These are phyloP conservation scores for Neofusicoccum ribis DNA, from an alignment of 2,329 filamentous ascomycete genomes.

Conservation along the genomic window DNA sequence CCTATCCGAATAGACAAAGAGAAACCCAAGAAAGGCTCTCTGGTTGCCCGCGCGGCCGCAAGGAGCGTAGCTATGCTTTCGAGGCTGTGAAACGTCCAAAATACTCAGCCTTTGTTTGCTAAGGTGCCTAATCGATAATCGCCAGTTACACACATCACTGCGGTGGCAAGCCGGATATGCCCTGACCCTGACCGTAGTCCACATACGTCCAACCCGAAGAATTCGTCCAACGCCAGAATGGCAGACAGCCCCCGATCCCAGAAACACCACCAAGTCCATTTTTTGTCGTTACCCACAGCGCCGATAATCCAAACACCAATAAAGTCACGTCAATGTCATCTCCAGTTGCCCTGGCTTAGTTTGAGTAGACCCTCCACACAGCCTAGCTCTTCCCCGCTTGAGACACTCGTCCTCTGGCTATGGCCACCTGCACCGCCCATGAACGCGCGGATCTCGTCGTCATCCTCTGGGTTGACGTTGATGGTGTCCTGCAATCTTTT, in stretches of 20 bases:
- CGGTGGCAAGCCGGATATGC: background rate
- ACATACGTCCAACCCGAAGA: background rate
- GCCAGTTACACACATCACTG: slow-evolving; percentile 1
- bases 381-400: slow-evolving; percentile 67
- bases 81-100: background rate
- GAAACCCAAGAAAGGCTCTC: background rate
- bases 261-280: background rate
- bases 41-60: background rate
- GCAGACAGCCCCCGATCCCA: background rate
- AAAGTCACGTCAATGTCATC: slow-evolving; percentile 1
- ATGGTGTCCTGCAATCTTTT: slow-evolving; percentile 11
- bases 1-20: slow-evolving; percentile 6
- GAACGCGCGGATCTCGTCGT: slow-evolving; percentile 70
- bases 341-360: slow-evolving; percentile 89
- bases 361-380: slow-evolving; percentile 87
- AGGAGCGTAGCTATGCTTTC: background rate
- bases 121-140: background rate
- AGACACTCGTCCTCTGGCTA: slow-evolving; percentile 43
- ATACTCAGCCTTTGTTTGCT: slow-evolving; percentile 4
- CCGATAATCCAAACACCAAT: background rate
- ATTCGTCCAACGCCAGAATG: background rate
- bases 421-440: slow-evolving; percentile 68
- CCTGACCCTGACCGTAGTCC: background rate
- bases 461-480: slow-evolving; percentile 44
- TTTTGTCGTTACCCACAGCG: slow-evolving; percentile 4